These are phyloP conservation scores for Clarireedia hainanense DNA, from an alignment of 2,329 filamentous ascomycete species.

Conservation along the genomic window DNA sequence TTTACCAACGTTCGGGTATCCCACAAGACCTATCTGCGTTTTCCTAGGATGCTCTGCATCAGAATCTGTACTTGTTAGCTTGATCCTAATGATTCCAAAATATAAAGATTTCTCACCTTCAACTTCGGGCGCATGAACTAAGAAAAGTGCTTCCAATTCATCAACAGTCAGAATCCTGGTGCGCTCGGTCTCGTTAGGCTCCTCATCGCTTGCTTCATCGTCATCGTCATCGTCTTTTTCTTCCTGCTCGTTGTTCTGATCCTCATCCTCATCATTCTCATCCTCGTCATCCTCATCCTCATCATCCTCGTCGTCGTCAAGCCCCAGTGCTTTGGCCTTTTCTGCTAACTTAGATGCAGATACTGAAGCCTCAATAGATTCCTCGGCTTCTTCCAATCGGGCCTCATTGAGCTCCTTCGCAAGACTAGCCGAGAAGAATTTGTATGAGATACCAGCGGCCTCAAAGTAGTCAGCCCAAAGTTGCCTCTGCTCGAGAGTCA, in stretches of 20 bases:
- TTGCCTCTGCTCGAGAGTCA: constrained; percentile 76
- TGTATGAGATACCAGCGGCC: constrained; percentile 74
- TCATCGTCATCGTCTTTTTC: constrained; percentile 25
- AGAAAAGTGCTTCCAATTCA: constrained; percentile 82
- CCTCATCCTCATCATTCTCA: constrained; percentile 9
- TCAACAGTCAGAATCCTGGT: constrained; percentile 85
- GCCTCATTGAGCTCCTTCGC: constrained; percentile 85
- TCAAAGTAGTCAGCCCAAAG: constrained; percentile 85
- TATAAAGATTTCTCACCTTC: constrained; percentile 35
- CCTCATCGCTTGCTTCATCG: constrained; percentile 28
- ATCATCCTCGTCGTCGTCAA: constrained; percentile 30
- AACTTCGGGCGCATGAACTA: constrained; percentile 61
- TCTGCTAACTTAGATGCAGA: constrained; percentile 20
- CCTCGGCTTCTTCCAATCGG: constrained; percentile 36
- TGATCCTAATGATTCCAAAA: background rate
- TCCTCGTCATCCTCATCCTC: constrained; percentile 19
- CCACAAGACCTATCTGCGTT: constrained; percentile 85
- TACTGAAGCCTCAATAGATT: constrained; percentile 9
- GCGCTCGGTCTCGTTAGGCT: constrained; percentile 33
- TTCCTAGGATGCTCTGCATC: constrained; percentile 49
- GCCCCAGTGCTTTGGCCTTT: constrained; percentile 35
- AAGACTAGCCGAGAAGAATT: constrained; percentile 90
- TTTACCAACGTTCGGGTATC: constrained; percentile 98
- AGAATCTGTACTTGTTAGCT: constrained; percentile 30
- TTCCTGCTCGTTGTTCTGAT: constrained; percentile 24